A percentile compares a stretch with the other conserved stretches of the same genome.
Conservation (phyloP, 2,329 filamentous ascomycete species). For the Aureobasidium namibiae region DNA sequence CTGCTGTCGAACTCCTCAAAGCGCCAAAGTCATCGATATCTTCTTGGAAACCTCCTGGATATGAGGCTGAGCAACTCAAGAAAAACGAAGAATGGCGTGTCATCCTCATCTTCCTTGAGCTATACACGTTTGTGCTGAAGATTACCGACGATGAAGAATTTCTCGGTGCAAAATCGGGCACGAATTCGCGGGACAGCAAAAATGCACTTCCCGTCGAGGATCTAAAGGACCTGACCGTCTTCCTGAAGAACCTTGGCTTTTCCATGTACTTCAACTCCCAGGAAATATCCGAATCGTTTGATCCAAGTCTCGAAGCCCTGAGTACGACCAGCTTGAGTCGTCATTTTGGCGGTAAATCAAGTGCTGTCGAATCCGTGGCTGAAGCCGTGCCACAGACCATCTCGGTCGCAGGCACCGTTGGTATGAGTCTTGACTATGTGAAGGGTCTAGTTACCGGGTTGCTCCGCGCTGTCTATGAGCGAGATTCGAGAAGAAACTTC, state of each 20-base stretch:
- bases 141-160: constrained; percentile 97
- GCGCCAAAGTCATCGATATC: constrained; percentile 25
- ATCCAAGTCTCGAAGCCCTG: constrained; percentile 3
- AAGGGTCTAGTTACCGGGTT: constrained; percentile 72
- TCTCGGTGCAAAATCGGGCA: constrained; percentile 36
- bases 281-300: constrained; percentile 40
- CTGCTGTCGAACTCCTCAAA: constrained; percentile 50
- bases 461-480: constrained; percentile 81
- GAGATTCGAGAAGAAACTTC: constrained; percentile 82
- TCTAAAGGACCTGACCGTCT: constrained; percentile 65
- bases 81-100: constrained; percentile 73
- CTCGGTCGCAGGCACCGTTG: constrained; percentile 53
- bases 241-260: constrained; percentile 87
- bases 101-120: constrained; percentile 80
- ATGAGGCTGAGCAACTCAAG: constrained; percentile 29
- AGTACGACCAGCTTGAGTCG: constrained; percentile 21
- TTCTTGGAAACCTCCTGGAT: constrained; percentile 24
- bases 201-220: constrained; percentile 65
- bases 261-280: constrained; percentile 76
- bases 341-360: constrained; percentile 13
- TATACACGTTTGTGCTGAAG: constrained; percentile 87
- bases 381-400: constrained; percentile 31
- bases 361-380: constrained; percentile 13
- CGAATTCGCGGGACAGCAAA: constrained; percentile 48
- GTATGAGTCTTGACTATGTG: constrained; percentile 69